phyloP scores from a whole-genome alignment of 257 asterid species.

The Penstemon barbatus region DNA sequence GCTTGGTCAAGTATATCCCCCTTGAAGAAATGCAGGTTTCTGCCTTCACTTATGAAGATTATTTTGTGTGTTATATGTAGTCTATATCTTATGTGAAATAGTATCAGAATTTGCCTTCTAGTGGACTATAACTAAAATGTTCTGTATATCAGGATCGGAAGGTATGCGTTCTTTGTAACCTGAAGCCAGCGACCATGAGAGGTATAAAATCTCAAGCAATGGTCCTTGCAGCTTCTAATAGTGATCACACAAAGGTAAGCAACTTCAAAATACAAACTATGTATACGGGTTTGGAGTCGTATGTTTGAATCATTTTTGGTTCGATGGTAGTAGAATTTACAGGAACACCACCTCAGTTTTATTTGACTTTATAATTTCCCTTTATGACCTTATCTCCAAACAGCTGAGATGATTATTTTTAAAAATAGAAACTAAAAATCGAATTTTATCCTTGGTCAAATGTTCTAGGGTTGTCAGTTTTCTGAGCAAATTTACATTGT shows the following conservation, averaged over 20 bases:
- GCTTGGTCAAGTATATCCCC: slow-evolving; percentile 87
- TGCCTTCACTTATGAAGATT: slow-evolving; percentile 12
- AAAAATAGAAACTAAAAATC: no score
- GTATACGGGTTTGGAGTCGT: background rate
- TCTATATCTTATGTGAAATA: background rate
- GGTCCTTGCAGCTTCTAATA: slow-evolving; percentile 93
- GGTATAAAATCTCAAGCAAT: slow-evolving; percentile 95
- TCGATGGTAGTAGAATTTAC: background rate
- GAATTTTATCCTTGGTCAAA: no score
- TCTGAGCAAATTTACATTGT: background rate
- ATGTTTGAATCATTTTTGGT: background rate
- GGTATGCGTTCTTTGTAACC: slow-evolving; percentile 97
- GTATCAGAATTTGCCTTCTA: background rate
- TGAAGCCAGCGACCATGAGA: slow-evolving; percentile 91
- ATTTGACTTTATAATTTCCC: no score
- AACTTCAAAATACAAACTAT: background rate
- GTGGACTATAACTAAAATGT: slow-evolving; percentile 13
- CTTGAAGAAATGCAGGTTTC: slow-evolving; percentile 93
- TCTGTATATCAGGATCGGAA: slow-evolving; percentile 67
- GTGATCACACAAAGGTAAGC: slow-evolving; percentile 72
- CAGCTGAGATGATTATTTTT: no score
- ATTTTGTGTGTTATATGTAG: slow-evolving; percentile 2
- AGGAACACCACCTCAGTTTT: no score
- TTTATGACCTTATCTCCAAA: no score
- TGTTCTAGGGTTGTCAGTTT: no score